These are phyloP conservation scores for Phialophora expanda DNA, from an alignment of 2,329 filamentous ascomycete species.

Conservation along the genomic window DNA sequence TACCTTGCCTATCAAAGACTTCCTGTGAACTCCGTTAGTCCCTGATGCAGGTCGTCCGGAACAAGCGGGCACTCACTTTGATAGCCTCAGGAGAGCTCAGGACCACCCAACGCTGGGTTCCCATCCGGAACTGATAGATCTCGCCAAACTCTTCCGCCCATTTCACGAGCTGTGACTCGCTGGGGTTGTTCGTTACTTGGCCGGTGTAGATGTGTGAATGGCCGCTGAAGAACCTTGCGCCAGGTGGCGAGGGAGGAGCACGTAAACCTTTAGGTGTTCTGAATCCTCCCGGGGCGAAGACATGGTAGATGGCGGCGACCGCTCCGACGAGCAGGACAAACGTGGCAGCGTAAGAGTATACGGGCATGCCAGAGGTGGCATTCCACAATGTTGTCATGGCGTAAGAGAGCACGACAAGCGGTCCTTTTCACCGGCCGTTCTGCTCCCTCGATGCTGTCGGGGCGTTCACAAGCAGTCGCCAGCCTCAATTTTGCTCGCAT, in stretches of 20 bases:
- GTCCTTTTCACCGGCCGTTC: too few species aligned
- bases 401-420: not conserved
- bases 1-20: slow-evolving; percentile 13
- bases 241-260: slow-evolving; percentile 14
- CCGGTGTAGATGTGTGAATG: slow-evolving; percentile 22
- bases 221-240: slow-evolving; percentile 18
- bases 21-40: slow-evolving; percentile 2
- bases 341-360: slow-evolving; percentile 9
- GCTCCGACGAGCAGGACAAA: slow-evolving; percentile 11
- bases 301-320: slow-evolving; percentile 17
- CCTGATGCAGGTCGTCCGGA: slow-evolving; percentile 1
- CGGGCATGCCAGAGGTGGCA: slow-evolving; percentile 1
- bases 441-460: not conserved
- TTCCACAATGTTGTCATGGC: slow-evolving; percentile 9
- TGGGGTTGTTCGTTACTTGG: slow-evolving; percentile 19
- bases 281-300: not conserved
- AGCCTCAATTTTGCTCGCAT: not conserved
- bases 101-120: slow-evolving; percentile 27
- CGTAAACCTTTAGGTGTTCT: slow-evolving; percentile 21
- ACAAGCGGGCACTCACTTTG: slow-evolving; percentile 8
- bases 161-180: slow-evolving; percentile 27
- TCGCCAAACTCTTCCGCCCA: slow-evolving; percentile 34
- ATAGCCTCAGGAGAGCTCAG: slow-evolving; percentile 21
- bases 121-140: slow-evolving; percentile 30
- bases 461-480: not conserved